Percentiles rank a stretch among this genome's conserved stretches.
These are phyloP conservation scores for Ensete ventricosum DNA, from an alignment of 176 grass and related monocot species.

Conservation along the genomic window DNA sequence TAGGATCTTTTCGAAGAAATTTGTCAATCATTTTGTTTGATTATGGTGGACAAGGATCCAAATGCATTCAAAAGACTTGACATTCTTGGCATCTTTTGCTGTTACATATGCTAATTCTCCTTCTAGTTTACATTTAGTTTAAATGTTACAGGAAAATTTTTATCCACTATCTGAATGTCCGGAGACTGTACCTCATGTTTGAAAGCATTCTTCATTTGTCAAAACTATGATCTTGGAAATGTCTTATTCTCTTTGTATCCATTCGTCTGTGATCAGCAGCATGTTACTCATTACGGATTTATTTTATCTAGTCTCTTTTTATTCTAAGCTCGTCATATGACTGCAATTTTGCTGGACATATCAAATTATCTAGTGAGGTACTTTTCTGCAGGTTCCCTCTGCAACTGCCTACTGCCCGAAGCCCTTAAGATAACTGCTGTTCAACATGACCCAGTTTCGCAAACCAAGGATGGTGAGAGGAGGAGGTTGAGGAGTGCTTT, in stretches of 20 bases:
- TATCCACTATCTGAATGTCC: too few species aligned
- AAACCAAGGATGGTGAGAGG: slow-evolving; percentile 69
- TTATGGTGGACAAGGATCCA: too few species aligned
- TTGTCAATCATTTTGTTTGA: too few species aligned
- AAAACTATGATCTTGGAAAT: neutral
- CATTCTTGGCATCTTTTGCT: too few species aligned
- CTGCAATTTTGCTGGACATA: neutral
- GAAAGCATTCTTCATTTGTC: too few species aligned
- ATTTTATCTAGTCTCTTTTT: neutral
- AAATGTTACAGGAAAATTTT: too few species aligned
- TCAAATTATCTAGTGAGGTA: neutral
- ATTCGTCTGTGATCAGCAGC: neutral
- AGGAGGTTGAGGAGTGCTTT: slow-evolving; percentile 49
- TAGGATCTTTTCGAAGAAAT: too few species aligned
- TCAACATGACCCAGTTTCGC: slow-evolving; percentile 53
- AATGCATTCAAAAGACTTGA: too few species aligned
- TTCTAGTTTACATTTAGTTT: too few species aligned
- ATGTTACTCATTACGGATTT: neutral
- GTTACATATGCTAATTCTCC: too few species aligned
- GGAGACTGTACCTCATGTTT: too few species aligned
- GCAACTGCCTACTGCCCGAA: slow-evolving; percentile 85
- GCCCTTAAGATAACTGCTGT: slow-evolving; percentile 82
- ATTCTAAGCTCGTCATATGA: neutral
- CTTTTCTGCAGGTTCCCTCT: slow-evolving; percentile 54
- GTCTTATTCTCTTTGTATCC: neutral